Conservation (phyloP, 1,284 basidiomycete genomes). For the Vanrija humicola region DNA sequence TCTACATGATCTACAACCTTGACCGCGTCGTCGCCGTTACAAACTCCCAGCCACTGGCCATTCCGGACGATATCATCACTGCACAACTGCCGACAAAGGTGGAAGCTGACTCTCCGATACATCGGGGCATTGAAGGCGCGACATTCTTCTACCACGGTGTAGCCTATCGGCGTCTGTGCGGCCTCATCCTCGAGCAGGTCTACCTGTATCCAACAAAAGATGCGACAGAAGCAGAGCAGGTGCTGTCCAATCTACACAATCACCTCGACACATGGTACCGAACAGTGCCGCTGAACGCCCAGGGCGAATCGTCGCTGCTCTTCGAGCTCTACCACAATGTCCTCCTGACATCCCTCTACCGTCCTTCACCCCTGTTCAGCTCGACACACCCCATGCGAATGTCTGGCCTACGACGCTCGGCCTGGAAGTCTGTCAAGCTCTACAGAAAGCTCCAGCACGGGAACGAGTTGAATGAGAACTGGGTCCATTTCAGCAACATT, state of each 20-base stretch:
- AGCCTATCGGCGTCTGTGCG: constrained; percentile 1
- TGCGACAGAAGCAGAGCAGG: not conserved
- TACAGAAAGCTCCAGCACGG: not conserved
- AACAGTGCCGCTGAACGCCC: no score
- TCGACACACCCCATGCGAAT: not conserved
- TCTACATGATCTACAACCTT: constrained; percentile 8
- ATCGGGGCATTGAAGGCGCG: no score
- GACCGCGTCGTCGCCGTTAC: constrained; percentile 1
- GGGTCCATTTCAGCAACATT: not conserved
- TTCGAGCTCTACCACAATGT: not conserved
- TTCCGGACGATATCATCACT: not conserved
- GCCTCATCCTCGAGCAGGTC: constrained; percentile 5
- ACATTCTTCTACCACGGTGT: no score
- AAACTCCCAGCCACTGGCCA: not conserved
- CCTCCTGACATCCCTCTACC: not conserved
- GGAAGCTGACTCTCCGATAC: no score
- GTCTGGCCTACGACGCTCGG: not conserved
- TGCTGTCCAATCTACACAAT: constrained; percentile 2
- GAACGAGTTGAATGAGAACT: not conserved
- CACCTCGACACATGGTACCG: constrained; percentile 5
- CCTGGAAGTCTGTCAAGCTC: constrained; percentile 7
- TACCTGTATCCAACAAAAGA: not conserved
- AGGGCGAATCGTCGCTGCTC: not conserved
- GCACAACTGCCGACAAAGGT: no score
- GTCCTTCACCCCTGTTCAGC: not conserved